phyloP scores from a whole-genome alignment of 805 yeast genomes.

The Starmera caribaea region DNA sequence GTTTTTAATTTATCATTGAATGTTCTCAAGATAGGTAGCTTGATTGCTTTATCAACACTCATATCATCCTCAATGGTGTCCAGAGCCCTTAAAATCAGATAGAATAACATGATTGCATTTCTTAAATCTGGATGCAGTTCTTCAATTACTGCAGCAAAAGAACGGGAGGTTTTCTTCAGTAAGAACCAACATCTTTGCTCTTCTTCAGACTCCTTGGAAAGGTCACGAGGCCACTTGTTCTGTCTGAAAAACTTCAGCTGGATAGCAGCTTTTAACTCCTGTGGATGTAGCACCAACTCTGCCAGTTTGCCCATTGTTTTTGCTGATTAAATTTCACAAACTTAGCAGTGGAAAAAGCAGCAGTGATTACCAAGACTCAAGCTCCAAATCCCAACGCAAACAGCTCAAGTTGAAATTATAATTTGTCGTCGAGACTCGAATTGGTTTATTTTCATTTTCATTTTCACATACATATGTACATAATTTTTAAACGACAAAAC shows the following conservation, averaged over 20 bases:
- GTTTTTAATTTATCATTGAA: conserved; percentile 57
- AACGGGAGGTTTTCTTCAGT: conserved; percentile 67
- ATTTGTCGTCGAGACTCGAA: neutral
- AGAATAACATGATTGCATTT: conserved; percentile 73
- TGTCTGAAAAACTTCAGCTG: conserved; percentile 49
- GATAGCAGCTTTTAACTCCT: conserved; percentile 56
- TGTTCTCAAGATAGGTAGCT: conserved; percentile 61
- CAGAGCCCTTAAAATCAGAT: conserved; percentile 77
- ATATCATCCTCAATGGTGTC: conserved; percentile 97
- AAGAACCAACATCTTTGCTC: conserved; percentile 59
- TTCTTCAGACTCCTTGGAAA: conserved; percentile 27
- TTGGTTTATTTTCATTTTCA: neutral
- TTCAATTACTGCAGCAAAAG: conserved; percentile 88
- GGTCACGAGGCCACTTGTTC: conserved; percentile 40
- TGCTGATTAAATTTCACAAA: neutral
- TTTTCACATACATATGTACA: too few species aligned
- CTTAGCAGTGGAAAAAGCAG: too few species aligned
- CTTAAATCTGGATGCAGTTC: conserved; percentile 88
- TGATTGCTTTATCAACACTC: conserved; percentile 63
- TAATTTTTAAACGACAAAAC: too few species aligned
- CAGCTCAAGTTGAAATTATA: neutral
- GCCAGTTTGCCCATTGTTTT: conserved; percentile 45
- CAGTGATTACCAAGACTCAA: too few species aligned
- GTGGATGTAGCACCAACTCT: conserved; percentile 57
- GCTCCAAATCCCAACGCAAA: too few species aligned